Evolutionary conservation across 2,329 filamentous ascomycete species (phyloP), one percentile per base, ranked within the genome.

Genomic region (Phyllosticta paracitricarpa): DNA sequence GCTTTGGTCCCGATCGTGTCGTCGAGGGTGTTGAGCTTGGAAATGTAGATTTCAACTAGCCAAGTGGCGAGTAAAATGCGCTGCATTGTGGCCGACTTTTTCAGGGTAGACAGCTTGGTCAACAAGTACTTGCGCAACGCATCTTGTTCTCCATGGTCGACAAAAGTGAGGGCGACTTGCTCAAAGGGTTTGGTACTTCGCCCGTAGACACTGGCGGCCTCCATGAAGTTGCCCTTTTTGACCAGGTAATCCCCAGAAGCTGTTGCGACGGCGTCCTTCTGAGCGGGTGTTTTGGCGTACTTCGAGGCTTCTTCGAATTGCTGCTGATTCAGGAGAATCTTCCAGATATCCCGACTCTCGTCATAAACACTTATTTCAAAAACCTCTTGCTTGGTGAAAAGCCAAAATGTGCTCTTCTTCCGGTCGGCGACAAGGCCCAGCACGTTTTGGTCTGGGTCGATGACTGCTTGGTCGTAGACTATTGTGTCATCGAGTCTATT

Each of bases 161-260:
- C 92, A 69, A 99, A 89, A 1, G 85, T 86, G 40, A 99, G 79
- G 24, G 92, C 92, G 54, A 99, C 93, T 71, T 99, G 91, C 71
- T 99, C 94, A 66, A 99, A 99, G 0, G 91, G 87, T 77, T 97
- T 97, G 71, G 89, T 97, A 75, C 94, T 97, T 73, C 91, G 91
- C 12, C 94, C 94, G 72, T 96, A 97, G 2, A 97, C 85, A 9
- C 85, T 83, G 0, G 95, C 94, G 51, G 94, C 94, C 72, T 99
- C 91, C 59, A 85, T 76, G 72, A 87, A 97, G 59, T 89, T 86
- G 2, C 89, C 89, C 74, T 90, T 93, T 62, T 83, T 84, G 51
- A 92, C 86, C 8, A 99, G 79, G 69, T 91, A 87, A 72, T 99
- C 94, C 22, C 94, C 94, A 25, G 91, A 97, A 17, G 91, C 91